These are phyloP conservation scores for Striga asiatica DNA, from an alignment of 257 asterid species.

Conservation along the genomic window DNA sequence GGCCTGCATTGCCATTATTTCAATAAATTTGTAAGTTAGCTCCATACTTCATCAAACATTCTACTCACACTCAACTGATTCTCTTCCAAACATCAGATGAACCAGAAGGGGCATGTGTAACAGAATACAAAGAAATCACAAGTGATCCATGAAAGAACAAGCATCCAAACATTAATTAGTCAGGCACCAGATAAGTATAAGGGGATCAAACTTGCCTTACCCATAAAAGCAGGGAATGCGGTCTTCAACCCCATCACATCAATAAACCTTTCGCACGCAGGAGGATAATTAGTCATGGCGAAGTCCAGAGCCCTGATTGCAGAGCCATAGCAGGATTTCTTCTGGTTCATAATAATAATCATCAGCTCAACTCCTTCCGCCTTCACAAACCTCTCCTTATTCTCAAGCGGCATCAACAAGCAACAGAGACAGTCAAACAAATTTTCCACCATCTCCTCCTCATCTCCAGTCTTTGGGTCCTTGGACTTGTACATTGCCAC, in stretches of 20 bases:
- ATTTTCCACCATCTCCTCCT: constrained; percentile 98
- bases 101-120: background rate
- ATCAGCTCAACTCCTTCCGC: constrained; percentile 97
- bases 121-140: background rate
- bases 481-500: constrained; percentile 88
- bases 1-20: background rate
- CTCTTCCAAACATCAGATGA: background rate
- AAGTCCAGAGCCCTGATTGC: constrained; percentile 88
- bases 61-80: background rate
- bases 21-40: background rate
- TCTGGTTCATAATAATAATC: constrained; percentile 97
- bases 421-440: constrained; percentile 86
- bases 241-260: constrained; percentile 98
- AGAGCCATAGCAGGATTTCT: constrained; percentile 85
- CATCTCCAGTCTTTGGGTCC: constrained; percentile 89
- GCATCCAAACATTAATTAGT: background rate
- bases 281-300: constrained; percentile 88
- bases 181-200: constrained; percentile 13
- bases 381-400: constrained; percentile 92
- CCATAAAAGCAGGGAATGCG: constrained; percentile 99
- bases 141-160: background rate
- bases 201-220: constrained; percentile 92
- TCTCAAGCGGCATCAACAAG: constrained; percentile 94
- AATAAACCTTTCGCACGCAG: constrained; percentile 93
- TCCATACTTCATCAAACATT: background rate